Percentiles rank a stretch among this genome's conserved stretches.
These are phyloP conservation scores for Aplosporella prunicola DNA, from an alignment of 2,329 filamentous ascomycete species.

Conservation along the genomic window DNA sequence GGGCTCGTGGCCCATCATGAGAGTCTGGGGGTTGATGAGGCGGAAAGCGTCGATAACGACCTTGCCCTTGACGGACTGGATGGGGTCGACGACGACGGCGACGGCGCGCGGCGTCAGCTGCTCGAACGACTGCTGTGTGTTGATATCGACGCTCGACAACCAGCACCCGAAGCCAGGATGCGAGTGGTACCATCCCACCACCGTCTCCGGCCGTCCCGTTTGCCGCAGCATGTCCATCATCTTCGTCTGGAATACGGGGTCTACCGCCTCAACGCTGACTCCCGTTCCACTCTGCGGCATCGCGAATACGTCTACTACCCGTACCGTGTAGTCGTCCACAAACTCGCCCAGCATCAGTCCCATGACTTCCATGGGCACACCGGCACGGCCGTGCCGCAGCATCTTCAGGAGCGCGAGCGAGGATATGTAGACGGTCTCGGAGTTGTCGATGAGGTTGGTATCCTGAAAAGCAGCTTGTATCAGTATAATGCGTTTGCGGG, in stretches of 20 bases:
- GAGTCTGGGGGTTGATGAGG: slow-evolving; percentile 91
- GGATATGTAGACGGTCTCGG: slow-evolving; percentile 98
- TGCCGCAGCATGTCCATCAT: slow-evolving; percentile 99
- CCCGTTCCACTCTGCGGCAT: slow-evolving; percentile 99
- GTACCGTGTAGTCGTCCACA: slow-evolving; percentile 96
- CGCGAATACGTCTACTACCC: slow-evolving; percentile 96
- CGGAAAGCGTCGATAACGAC: slow-evolving; percentile 99
- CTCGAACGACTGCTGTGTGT: slow-evolving; percentile 99
- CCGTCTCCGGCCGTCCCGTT: slow-evolving; percentile 90
- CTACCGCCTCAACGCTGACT: slow-evolving; percentile 95
- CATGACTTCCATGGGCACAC: slow-evolving; percentile 99
- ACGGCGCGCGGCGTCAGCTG: slow-evolving; percentile 94
- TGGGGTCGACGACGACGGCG: slow-evolving; percentile 94
- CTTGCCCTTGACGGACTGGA: slow-evolving; percentile 98
- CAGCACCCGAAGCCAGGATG: slow-evolving; percentile 99
- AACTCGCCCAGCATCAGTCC: slow-evolving; percentile 98
- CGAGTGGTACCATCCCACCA: slow-evolving; percentile 99
- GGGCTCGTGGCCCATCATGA: slow-evolving; percentile 97
- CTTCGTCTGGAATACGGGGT: slow-evolving; percentile 98
- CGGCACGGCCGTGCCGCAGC: slow-evolving; percentile 92
- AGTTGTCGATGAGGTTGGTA: slow-evolving; percentile 94
- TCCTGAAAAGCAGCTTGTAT: too few species aligned
- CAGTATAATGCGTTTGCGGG: too few species aligned
- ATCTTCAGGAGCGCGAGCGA: slow-evolving; percentile 96
- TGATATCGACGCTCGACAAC: slow-evolving; percentile 98